A percentile compares a stretch with the other conserved stretches of the same genome.
phyloP scores from a whole-genome alignment of 2,329 filamentous ascomycete species.

The Didymella arachidicola region DNA sequence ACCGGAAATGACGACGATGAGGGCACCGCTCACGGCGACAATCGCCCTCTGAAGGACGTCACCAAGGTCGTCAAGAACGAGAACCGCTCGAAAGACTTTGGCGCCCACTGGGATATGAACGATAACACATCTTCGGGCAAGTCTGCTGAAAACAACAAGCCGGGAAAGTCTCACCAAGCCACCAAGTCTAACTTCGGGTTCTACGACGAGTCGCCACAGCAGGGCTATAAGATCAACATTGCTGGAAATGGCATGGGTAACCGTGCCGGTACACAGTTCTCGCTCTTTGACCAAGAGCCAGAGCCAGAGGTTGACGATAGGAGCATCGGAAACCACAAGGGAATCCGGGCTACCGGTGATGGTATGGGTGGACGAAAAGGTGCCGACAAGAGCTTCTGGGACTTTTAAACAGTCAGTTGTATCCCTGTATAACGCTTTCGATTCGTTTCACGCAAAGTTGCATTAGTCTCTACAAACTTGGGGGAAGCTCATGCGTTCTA shows the following conservation, averaged over 20 bases:
- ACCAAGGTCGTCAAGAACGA: constrained; percentile 77
- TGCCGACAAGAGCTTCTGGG: constrained; percentile 41
- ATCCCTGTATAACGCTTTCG: constrained; percentile 3
- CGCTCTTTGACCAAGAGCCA: constrained; percentile 42
- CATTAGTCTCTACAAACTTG: constrained; percentile 1
- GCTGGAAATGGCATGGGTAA: constrained; percentile 53
- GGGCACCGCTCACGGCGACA: constrained; percentile 50
- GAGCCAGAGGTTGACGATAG: constrained; percentile 37
- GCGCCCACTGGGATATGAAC: constrained; percentile 76
- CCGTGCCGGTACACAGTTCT: constrained; percentile 50
- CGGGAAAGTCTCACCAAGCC: constrained; percentile 66
- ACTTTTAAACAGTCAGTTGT: constrained; percentile 31
- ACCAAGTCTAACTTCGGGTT: constrained; percentile 47
- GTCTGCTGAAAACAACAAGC: constrained; percentile 53
- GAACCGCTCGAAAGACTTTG: constrained; percentile 78
- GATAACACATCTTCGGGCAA: constrained; percentile 66
- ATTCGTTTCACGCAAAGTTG: background rate
- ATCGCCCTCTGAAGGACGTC: constrained; percentile 66
- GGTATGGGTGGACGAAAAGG: constrained; percentile 53
- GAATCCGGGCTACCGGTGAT: constrained; percentile 46
- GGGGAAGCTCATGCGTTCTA: constrained; percentile 5
- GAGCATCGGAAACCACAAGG: constrained; percentile 20
- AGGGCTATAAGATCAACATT: constrained; percentile 47
- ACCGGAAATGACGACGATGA: constrained; percentile 63
- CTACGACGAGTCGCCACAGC: constrained; percentile 40